Evolutionary conservation across 176 grass and related monocot species (phyloP), one percentile per base, ranked within the genome.

Genomic region (Dendrocalamus sinicus): DNA sequence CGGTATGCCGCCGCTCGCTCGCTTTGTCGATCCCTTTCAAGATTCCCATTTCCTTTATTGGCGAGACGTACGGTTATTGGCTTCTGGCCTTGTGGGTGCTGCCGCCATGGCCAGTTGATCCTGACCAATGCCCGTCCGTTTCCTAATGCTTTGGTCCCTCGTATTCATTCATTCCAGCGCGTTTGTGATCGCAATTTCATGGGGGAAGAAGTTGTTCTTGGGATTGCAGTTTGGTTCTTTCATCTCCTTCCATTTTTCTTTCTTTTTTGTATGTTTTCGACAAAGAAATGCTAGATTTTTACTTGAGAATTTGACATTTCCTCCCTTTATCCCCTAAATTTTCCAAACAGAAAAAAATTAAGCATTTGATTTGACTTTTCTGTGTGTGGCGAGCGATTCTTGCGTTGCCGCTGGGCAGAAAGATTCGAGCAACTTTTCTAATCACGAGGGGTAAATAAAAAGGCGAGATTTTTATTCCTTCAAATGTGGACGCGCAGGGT

Each of bases 401-500:
- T 45, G 40, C 40, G 16, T 44, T 46, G 10, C 43, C 48, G 19
- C 15, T 48, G 17, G 50, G 39, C 16, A 20, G 16, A 57, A 57
- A 76, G 17, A 24, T 22, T 39, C 15, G 28, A 39, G 35, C 35
- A 65, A 32, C 62, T 65, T 65, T 65, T 65, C 62, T 63, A 26
- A 14, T 60, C 24, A 65, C 12, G n/a, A 55, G 64, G 32, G 51
- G 48, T 22, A 59, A 59, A n/a, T 23, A 10, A 59, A 59, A 59
- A 22, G 57, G 20, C 9, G 20, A 51, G 28, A 61, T 73, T 83
- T 67, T 30, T 12, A 16, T n/a, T 7, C 8, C 43, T 72, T 46
- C 57, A 28, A 8, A 74, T 28, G 43, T 74, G 2, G 72, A 52
- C 19, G 23, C 81, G 84, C 60, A 95, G 93, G 94, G 4, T 91